These are phyloP conservation scores for Candida buenavistaensis DNA, from an alignment of 1,139 yeast species.

Conservation along the genomic window DNA sequence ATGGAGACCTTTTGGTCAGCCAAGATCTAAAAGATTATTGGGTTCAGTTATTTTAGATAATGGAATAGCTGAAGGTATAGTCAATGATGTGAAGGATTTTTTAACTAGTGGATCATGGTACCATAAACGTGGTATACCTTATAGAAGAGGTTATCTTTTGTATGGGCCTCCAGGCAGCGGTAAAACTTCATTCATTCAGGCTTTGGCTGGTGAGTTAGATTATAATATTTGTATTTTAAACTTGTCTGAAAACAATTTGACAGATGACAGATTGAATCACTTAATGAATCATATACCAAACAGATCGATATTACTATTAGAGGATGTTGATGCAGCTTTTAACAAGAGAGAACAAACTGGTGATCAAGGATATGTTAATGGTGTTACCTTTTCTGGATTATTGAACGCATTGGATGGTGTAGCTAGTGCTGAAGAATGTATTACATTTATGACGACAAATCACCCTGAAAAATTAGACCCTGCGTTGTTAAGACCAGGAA, in stretches of 20 bases:
- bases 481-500: conserved; percentile 86
- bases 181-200: conserved; percentile 92
- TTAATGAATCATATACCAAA: conserved; percentile 96
- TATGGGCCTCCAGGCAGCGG: conserved; percentile 99
- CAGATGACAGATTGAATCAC: conserved; percentile 92
- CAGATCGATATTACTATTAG: conserved; percentile 77
- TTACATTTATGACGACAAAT: conserved; percentile 97
- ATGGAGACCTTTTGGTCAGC: conserved; percentile 98
- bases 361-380: conserved; percentile 75
- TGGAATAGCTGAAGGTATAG: conserved; percentile 65
- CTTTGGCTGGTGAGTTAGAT: conserved; percentile 93
- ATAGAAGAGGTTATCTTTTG: conserved; percentile 87
- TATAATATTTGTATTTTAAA: conserved; percentile 93
- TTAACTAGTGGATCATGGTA: conserved; percentile 85
- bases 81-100: conserved; percentile 78
- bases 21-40: conserved; percentile 79
- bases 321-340: conserved; percentile 96
- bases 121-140: conserved; percentile 93
- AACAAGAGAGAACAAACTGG: conserved; percentile 73
- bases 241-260: conserved; percentile 83
- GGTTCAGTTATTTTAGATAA: conserved; percentile 85
- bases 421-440: conserved; percentile 96
- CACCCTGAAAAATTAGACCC: conserved; percentile 93
- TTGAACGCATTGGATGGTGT: conserved; percentile 96
- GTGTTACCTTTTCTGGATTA: conserved; percentile 93